A percentile compares a stretch with the other conserved stretches of the same genome.
These are phyloP conservation scores for Nitzschia sp. DNA, from an alignment of 108 stramenopile genomes.

Conservation along the genomic window DNA sequence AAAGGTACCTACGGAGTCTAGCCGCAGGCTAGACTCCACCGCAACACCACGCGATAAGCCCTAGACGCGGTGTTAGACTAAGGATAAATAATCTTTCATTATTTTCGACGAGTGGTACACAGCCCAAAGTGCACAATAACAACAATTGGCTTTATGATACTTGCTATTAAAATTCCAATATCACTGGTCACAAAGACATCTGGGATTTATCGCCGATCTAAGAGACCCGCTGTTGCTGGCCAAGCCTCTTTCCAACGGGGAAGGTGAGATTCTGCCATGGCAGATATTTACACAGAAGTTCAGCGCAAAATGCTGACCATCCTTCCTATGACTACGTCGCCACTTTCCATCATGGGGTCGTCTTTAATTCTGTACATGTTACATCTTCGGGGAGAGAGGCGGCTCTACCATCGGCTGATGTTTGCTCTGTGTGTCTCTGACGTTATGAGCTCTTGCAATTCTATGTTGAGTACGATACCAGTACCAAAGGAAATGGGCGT, in stretches of 20 bases:
- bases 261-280: not conserved
- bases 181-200: no score
- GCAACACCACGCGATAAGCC: no score
- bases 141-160: no score
- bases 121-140: no score
- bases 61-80: no score
- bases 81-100: no score
- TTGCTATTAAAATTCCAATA: no score
- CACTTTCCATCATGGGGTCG: not conserved
- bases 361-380: not conserved
- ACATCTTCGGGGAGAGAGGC: not conserved
- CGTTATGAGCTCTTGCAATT: not conserved
- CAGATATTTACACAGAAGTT: not conserved
- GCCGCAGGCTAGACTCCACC: no score
- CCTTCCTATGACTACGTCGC: not conserved
- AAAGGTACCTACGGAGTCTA: no score
- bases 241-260: not conserved
- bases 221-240: no score
- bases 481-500: not conserved
- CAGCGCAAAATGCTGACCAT: not conserved
- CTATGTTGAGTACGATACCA: not conserved
- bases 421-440: not conserved
- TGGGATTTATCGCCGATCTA: no score
- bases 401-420: not conserved
- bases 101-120: no score